These are phyloP conservation scores for Pleurozium schreberi DNA, from an alignment of 225 moss, liverwort and hornwort genomes.

Conservation along the genomic window DNA sequence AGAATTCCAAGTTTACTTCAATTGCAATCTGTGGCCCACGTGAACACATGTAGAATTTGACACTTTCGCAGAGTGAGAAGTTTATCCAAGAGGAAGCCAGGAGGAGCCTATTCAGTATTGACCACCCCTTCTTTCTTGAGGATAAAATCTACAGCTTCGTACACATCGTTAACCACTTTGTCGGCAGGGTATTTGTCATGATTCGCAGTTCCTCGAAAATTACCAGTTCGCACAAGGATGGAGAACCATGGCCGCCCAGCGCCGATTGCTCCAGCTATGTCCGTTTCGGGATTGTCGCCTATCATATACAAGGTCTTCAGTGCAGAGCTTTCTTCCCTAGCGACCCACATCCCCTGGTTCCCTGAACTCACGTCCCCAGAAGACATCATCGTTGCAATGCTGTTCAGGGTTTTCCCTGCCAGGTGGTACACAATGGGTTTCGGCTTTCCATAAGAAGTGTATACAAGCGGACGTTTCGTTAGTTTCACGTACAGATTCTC, in stretches of 20 bases:
- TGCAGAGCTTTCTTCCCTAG: not conserved
- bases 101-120: not conserved
- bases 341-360: not conserved
- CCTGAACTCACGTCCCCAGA: not conserved
- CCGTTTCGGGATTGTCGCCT: constrained; percentile 75
- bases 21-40: not conserved
- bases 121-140: constrained; percentile 37
- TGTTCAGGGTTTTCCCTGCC: constrained; percentile 36
- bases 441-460: constrained; percentile 65
- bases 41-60: not conserved
- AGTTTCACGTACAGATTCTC: constrained; percentile 60
- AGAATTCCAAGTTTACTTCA: not conserved
- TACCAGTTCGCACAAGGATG: constrained; percentile 64
- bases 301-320: constrained; percentile 72
- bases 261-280: constrained; percentile 62
- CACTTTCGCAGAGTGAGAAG: not conserved
- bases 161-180: constrained; percentile 67
- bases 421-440: constrained; percentile 31
- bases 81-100: not conserved
- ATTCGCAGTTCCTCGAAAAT: constrained; percentile 33
- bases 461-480: constrained; percentile 29
- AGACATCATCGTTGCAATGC: constrained; percentile 17
- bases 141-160: constrained; percentile 76
- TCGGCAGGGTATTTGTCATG: constrained; percentile 33
- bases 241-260: constrained; percentile 71